A percentile compares a stretch with the other conserved stretches of the same genome.
Evolutionary conservation across 805 yeast species (phyloP).

Genomic region (Starmerella potacharoeniae): DNA sequence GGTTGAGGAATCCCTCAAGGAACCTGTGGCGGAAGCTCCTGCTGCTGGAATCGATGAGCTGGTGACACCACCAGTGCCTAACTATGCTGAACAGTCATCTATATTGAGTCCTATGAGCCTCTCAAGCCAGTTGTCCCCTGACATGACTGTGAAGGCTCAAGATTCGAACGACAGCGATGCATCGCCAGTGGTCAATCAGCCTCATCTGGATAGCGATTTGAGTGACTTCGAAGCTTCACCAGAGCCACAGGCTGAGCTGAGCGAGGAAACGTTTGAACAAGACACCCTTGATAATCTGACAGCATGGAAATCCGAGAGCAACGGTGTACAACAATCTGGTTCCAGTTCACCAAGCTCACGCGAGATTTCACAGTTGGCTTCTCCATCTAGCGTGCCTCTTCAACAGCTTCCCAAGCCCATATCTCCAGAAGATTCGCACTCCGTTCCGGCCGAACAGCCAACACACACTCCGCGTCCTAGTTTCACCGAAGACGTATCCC

Average conservation of each 20-base stretch:
- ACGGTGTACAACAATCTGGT: neutral
- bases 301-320: neutral
- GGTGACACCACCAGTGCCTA: neutral
- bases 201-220: slow-evolving; percentile 18
- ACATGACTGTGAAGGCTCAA: neutral
- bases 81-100: neutral
- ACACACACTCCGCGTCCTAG: too few species aligned
- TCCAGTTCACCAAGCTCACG: neutral
- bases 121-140: neutral
- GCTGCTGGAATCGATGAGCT: slow-evolving; percentile 2
- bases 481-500: slow-evolving; percentile 6
- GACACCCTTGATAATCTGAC: neutral
- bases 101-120: neutral
- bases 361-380: neutral
- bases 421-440: neutral
- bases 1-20: neutral
- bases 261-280: neutral
- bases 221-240: slow-evolving; percentile 9
- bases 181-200: neutral
- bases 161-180: neutral
- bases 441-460: neutral
- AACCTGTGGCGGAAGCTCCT: neutral
- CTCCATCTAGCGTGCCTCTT: neutral
- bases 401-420: neutral
- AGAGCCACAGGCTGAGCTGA: neutral